Evolutionary conservation across 2,329 filamentous ascomycete species (phyloP), one percentile per base, ranked within the genome.

Genomic region (Exophiala phaeomuriformis): DNA sequence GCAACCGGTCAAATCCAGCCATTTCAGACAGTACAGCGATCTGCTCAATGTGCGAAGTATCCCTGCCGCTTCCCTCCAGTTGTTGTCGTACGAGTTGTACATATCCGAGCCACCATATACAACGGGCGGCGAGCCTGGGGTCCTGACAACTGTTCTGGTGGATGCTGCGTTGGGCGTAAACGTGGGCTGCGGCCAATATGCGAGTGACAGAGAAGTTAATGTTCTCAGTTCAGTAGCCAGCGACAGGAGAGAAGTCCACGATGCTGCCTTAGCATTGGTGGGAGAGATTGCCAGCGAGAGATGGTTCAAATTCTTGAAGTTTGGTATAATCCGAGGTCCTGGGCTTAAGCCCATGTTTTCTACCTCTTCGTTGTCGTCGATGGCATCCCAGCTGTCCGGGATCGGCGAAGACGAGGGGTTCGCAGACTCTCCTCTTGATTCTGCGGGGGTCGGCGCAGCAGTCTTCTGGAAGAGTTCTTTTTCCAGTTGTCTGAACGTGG

Each of bases 1-100:
- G 61, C 81, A 84, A 5, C 81, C 80, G 64, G 82, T 78, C 1
- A 84, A 67, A 60, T 84, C 81, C 1, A 84, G 71, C 79, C 79
- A 83, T 60, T 76, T 74, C 2, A 84, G 69, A 42, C 78, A 79
- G 59, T 82, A 79, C 0, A 80, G 78, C 41, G 74, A 72, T 43
- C 72, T 68, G 29, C 77, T 79, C 1, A 84, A 69, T 28, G 76
- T 76, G 4, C 78, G 75, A 1, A 84, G 69, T 19, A 83, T 74
- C 12, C 74, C 74, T 1, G 77, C 73, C 1, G 79, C 75, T 64
- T 83, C 79, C 36, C 74, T 71, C 71, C 75, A 77, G 63, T 82
- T 75, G 49, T 77, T 70, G 51, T 82, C 78, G 31, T 73, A 66
- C 2, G 70, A 69, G 5, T 75, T 75, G 66, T 82, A 81, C 49